Evolutionary conservation across 2,329 filamentous ascomycete species (phyloP), one percentile per base, ranked within the genome.

Genomic region (Sporothrix luriei): DNA sequence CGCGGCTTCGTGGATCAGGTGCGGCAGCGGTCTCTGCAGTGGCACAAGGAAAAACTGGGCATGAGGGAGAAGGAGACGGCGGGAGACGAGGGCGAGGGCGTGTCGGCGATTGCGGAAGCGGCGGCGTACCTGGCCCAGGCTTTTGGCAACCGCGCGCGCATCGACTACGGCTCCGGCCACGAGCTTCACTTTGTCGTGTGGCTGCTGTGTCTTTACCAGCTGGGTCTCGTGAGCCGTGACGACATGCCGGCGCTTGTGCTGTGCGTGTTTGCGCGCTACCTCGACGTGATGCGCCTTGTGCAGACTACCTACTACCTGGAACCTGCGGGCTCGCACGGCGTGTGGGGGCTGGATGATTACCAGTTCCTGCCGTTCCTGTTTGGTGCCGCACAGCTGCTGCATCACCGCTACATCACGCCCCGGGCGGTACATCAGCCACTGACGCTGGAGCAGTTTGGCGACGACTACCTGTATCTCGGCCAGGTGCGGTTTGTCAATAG

Each of bases 271-370:
- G 84, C 87, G 43, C 88, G 88, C 67, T 99, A 99, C 78, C 87
- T 99, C 59, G 81, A 83, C 65, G 84, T 98, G 69, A 97, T 98
- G 93, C 92, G 94, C 68, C 84, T 86, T 29, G 86, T 98, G 19
- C 95, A 99, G 79, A 89, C 88, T 73, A 92, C 93, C 3, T 99
- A 99, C 81, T 99, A 99, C 77, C 89, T 99, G 66, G 95, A 99
- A 77, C 95, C 95, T 2, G 95, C 95, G 0, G 95, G 95, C 16
- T 97, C 94, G 0, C 95, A 99, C 78, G 95, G 95, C 52, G 95
- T 99, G 29, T 99, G 95, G 95, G 95, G 95, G 21, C 83, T 99
- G 1, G 95, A 99, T 76, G 95, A 99, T 79, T 97, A 99, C 80
- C 94, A 96, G 74, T 99, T 99, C 80, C 82, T 97, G 1, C 95